phyloP scores from a whole-genome alignment of 148 eudicot species.

The Rhododendron vialii region DNA sequence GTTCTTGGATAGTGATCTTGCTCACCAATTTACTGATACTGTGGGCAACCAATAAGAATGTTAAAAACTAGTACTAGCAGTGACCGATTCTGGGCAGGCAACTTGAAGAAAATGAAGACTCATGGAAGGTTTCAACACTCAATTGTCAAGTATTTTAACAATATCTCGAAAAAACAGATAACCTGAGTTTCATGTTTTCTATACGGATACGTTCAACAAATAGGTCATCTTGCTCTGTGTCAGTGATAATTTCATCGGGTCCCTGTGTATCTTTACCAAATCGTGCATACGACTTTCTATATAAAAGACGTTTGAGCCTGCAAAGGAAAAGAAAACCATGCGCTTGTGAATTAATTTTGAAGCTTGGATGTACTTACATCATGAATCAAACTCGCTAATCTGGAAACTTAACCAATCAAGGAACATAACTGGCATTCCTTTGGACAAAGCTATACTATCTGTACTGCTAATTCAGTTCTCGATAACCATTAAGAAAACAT shows the following conservation, averaged over 20 bases:
- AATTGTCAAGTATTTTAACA: neutral
- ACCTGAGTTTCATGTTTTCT: constrained; percentile 48
- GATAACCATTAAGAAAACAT: neutral
- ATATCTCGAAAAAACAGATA: neutral
- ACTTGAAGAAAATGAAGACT: neutral
- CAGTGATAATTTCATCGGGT: constrained; percentile 16
- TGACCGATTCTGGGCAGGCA: neutral
- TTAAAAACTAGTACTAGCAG: neutral
- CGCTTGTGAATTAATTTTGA: neutral
- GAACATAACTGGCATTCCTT: neutral
- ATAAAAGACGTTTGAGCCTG: constrained; percentile 27
- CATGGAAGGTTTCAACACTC: neutral
- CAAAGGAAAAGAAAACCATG: neutral
- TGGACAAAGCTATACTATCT: neutral
- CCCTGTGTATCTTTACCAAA: constrained; percentile 17
- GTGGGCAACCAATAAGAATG: neutral
- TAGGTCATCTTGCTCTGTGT: constrained; percentile 30
- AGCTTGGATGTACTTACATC: neutral
- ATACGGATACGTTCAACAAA: constrained; percentile 46
- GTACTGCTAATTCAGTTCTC: neutral
- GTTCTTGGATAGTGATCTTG: constrained; percentile 88
- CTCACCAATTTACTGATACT: constrained; percentile 54
- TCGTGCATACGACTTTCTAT: constrained; percentile 17
- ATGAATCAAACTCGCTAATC: neutral
- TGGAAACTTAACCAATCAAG: neutral